These are phyloP conservation scores for Lepidium africanum DNA, from an alignment of 345 rosid species.

Conservation along the genomic window DNA sequence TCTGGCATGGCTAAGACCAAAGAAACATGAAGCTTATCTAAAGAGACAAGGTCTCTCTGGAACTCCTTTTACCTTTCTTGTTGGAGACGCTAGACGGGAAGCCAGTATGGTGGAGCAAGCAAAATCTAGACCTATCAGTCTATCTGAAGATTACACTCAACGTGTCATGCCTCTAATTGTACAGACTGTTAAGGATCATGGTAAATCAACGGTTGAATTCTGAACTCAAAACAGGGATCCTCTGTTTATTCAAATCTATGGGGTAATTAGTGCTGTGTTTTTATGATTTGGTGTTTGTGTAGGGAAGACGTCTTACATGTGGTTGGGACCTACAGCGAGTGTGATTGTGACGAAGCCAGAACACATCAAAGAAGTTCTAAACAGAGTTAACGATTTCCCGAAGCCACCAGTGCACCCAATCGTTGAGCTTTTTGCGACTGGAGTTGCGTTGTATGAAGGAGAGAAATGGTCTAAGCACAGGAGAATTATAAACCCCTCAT, in stretches of 20 bases:
- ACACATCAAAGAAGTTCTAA: conserved; percentile 32
- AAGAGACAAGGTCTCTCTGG: conserved; percentile 26
- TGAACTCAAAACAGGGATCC: background rate
- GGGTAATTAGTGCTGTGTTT: background rate
- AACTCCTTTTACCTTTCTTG: conserved; percentile 21
- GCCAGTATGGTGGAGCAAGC: conserved; percentile 16
- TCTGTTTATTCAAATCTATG: background rate
- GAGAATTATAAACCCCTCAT: conserved; percentile 42
- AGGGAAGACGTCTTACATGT: conserved; percentile 36
- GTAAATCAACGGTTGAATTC: background rate
- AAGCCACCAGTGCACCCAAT: conserved; percentile 23
- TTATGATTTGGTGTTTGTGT: conserved; percentile 12
- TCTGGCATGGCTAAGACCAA: conserved; percentile 26
- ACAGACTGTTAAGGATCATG: conserved; percentile 22
- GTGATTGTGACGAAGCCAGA: conserved; percentile 35
- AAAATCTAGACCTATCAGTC: conserved; percentile 12
- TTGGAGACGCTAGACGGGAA: conserved; percentile 18
- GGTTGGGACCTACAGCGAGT: conserved; percentile 41
- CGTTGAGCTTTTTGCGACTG: conserved; percentile 15
- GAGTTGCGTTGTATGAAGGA: conserved; percentile 27
- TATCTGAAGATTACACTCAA: conserved; percentile 8
- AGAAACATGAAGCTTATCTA: conserved; percentile 19
- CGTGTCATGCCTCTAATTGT: conserved; percentile 16
- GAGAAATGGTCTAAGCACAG: conserved; percentile 40
- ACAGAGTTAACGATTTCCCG: conserved; percentile 28